Evolutionary conservation across 495 filamentous ascomycete species (phyloP).

Genomic region (Aspergillus ellipticus): DNA sequence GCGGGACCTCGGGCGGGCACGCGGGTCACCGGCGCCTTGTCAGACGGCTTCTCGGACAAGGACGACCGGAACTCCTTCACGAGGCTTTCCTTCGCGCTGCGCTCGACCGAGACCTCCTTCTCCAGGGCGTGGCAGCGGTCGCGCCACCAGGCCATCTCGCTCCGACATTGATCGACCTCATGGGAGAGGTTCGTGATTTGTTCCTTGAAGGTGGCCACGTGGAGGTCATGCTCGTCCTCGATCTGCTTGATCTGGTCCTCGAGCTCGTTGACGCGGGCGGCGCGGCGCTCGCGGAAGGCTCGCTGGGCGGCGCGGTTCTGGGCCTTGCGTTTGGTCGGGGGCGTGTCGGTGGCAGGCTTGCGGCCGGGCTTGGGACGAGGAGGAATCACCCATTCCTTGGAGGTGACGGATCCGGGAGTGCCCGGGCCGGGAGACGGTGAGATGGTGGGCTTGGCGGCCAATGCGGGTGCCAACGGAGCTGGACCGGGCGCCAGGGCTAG

Average conservation of each 20-base stretch:
- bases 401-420: constrained; percentile 53
- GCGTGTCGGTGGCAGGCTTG: constrained; percentile 87
- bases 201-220: constrained; percentile 39
- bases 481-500: constrained; percentile 25
- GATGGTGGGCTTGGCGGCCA: constrained; percentile 34
- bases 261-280: constrained; percentile 78
- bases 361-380: constrained; percentile 89
- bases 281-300: constrained; percentile 83
- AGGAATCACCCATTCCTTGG: constrained; percentile 83
- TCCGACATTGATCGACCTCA: constrained; percentile 48
- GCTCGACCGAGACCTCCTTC: constrained; percentile 42
- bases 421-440: constrained; percentile 41
- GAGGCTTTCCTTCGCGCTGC: constrained; percentile 38
- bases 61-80: constrained; percentile 40
- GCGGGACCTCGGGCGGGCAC: neutral
- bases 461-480: constrained; percentile 33
- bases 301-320: constrained; percentile 93
- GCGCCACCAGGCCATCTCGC: constrained; percentile 46
- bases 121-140: constrained; percentile 48
- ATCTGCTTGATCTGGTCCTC: constrained; percentile 76
- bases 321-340: constrained; percentile 86
- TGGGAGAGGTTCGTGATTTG: constrained; percentile 49
- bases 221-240: constrained; percentile 48
- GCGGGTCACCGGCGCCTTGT: constrained; percentile 31
- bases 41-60: constrained; percentile 23